Base-by-base conservation (phyloP, 148 eudicot genomes). In the Silene conica region DNA sequence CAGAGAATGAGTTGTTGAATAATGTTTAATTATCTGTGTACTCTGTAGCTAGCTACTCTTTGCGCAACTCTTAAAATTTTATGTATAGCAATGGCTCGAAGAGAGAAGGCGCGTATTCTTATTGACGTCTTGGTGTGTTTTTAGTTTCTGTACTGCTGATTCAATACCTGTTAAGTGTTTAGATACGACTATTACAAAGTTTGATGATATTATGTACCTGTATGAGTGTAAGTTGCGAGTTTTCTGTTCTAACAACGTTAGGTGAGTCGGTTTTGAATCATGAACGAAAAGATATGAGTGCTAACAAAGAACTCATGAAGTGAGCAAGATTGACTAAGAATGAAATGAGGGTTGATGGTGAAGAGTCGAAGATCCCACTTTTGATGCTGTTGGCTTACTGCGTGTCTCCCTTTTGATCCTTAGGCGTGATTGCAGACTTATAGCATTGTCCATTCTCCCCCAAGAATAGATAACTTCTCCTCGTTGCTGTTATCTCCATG, bases 61-160 rank as follows among this genome's bases (percentile, higher is more conserved):
- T 79, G 71, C 66, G 55, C 34, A 69, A 70, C 70, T 74, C 64
- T 54, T n/a, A 20, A 13, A 8, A 26, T 80, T 74, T 70, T 67
- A 80, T 80, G 79, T 80, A 74, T 77, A 80, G 75, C 76, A 75
- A 80, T 70, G 81, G 74, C 61, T 80, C 69, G 79, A 63, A 68
- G 71, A 67, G 79, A 71, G 69, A 71, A 74, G 46, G 74, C 72
- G 48, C 67, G 46, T 45, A 50, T 73, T 74, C 74, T 38, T 25
- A 63, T 69, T 68, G 28, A 73, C 65, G 52, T 52, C 69, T 69
- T 52, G 25, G 12, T 55, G 55, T 21, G 50, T 25, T 31, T 56
- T 60, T 34, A 67, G 68, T 48, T 74, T 23, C 46, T 62, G 74
- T 69, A 62, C 28, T 60, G 73, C 22, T 73, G 16, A 20, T 73